Evolutionary conservation across 148 eudicot species (phyloP).

Genomic region (Rhododendron ovatum): DNA sequence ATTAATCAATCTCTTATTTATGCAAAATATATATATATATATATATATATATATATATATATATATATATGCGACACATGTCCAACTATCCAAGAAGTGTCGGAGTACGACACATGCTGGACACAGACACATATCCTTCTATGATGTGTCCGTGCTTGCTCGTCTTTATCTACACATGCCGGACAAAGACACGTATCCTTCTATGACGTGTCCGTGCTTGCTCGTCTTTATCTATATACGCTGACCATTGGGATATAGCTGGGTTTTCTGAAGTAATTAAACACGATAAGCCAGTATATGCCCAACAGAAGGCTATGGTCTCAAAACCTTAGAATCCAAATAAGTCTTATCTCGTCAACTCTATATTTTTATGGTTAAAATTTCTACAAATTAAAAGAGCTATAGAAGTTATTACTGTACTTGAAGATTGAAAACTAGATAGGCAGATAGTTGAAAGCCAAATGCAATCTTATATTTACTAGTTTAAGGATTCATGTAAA

Average conservation of each 20-base stretch:
- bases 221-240: not conserved
- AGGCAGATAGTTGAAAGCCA: not conserved
- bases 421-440: not conserved
- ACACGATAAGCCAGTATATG: not conserved
- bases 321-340: not conserved
- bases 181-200: not conserved
- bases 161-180: not conserved
- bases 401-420: not conserved
- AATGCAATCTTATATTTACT: not conserved
- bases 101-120: not conserved
- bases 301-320: not conserved
- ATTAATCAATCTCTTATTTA: not conserved
- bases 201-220: not conserved
- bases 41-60: too few species aligned
- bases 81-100: not conserved
- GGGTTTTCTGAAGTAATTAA: not conserved
- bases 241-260: not conserved
- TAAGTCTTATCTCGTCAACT: not conserved
- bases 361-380: not conserved
- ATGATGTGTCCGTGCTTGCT: not conserved
- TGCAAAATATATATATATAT: not conserved
- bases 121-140: not conserved
- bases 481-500: not conserved
- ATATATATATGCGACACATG: not conserved
- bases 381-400: not conserved